Evolutionary conservation across 2,329 filamentous ascomycete genomes (phyloP).

Genomic region (Xylariaceae sp.): DNA sequence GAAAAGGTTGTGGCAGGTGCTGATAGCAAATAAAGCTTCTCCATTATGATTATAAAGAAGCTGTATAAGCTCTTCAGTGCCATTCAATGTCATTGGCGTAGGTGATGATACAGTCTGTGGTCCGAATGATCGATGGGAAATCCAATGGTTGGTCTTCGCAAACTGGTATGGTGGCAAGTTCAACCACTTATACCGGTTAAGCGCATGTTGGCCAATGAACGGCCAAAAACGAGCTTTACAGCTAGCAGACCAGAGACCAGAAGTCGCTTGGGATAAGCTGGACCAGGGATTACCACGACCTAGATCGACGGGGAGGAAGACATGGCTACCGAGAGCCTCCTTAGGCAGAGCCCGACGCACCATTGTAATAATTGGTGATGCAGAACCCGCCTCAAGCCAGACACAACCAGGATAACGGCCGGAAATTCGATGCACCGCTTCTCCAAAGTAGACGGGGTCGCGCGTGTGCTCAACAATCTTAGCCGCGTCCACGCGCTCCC

Average conservation of each 20-base stretch:
- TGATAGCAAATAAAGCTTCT: too few species aligned
- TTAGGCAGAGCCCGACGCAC: neutral
- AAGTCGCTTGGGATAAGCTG: neutral
- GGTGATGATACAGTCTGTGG: too few species aligned
- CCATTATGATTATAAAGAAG: too few species aligned
- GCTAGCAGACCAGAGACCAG: neutral
- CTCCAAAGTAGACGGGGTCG: conserved; percentile 38
- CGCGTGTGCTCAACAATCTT: conserved; percentile 32
- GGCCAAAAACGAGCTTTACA: neutral
- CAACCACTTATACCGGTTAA: neutral
- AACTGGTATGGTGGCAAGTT: conserved; percentile 46
- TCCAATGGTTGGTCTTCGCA: conserved; percentile 42
- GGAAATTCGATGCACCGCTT: conserved; percentile 37
- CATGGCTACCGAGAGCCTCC: too few species aligned
- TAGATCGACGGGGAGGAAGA: neutral
- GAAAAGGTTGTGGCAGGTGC: too few species aligned
- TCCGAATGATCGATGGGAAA: too few species aligned
- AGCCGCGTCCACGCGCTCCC: neutral
- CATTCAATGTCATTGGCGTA: too few species aligned
- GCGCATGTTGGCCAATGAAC: neutral
- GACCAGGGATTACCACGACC: neutral
- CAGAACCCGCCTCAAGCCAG: conserved; percentile 44
- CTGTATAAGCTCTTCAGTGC: too few species aligned
- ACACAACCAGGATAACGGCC: conserved; percentile 26
- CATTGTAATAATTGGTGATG: conserved; percentile 33